These are phyloP conservation scores for Crucihimalaya himalaica DNA, from an alignment of 345 rosid genomes.

Conservation along the genomic window DNA sequence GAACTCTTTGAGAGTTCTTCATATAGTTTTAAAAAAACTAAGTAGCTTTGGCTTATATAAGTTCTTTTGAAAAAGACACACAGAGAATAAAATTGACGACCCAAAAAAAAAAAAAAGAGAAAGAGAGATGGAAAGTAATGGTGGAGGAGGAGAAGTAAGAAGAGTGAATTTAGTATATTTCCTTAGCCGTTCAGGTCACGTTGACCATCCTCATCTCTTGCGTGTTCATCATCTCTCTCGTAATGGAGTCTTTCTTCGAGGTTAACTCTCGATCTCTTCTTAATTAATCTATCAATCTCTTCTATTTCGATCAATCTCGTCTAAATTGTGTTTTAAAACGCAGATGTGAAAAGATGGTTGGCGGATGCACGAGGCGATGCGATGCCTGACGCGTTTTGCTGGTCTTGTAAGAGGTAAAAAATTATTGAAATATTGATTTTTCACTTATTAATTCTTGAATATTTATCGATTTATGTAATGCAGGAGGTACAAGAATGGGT, in stretches of 20 bases:
- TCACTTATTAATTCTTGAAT: neutral
- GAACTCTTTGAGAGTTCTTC: slow-evolving; percentile 1
- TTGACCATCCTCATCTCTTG: slow-evolving; percentile 79
- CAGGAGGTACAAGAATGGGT: slow-evolving; percentile 71
- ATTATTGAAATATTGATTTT: neutral
- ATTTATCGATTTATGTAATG: neutral
- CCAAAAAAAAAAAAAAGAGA: neutral
- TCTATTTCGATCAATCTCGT: neutral
- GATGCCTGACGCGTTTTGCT: slow-evolving; percentile 60
- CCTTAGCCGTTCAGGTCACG: slow-evolving; percentile 53
- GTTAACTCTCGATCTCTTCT: slow-evolving; percentile 33
- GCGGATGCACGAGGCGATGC: slow-evolving; percentile 69
- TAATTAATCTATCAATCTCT: neutral
- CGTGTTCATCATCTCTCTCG: slow-evolving; percentile 54
- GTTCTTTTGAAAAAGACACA: slow-evolving; percentile 28
- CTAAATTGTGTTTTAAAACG: neutral
- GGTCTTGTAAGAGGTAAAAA: slow-evolving; percentile 77
- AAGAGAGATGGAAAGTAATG: slow-evolving; percentile 37
- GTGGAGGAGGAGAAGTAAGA: slow-evolving; percentile 50
- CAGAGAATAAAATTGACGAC: slow-evolving; percentile 16
- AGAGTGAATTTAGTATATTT: slow-evolving; percentile 68
- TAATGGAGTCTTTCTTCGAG: slow-evolving; percentile 66
- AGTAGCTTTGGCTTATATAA: slow-evolving; percentile 18
- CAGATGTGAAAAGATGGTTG: slow-evolving; percentile 79
- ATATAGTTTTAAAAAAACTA: slow-evolving; percentile 8